phyloP scores from a whole-genome alignment of 1,284 basidiomycete species.

The Coniferiporia sulphurascens region DNA sequence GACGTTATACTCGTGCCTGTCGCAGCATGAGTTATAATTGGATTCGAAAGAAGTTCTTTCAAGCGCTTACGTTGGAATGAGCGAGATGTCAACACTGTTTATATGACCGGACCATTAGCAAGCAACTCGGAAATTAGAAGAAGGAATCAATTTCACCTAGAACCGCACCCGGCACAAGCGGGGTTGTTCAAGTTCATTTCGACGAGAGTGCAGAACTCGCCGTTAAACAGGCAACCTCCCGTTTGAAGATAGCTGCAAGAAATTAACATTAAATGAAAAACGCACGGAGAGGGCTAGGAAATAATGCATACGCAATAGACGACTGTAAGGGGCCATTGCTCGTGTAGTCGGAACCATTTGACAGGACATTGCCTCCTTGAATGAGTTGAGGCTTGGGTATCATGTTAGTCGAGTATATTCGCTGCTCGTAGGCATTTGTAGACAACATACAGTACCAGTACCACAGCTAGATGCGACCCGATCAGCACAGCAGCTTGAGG shows the following conservation, averaged over 20 bases:
- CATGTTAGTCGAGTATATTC: background rate
- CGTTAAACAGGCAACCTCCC: slow-evolving; percentile 36
- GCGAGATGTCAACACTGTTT: slow-evolving; percentile 36
- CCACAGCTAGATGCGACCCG: slow-evolving; percentile 27
- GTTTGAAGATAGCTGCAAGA: slow-evolving; percentile 22
- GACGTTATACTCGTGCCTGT: slow-evolving; percentile 32
- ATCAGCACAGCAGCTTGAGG: background rate
- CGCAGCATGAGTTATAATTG: background rate
- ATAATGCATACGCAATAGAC: slow-evolving; percentile 31
- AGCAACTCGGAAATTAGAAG: background rate
- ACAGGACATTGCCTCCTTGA: slow-evolving; percentile 28
- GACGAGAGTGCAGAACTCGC: slow-evolving; percentile 38
- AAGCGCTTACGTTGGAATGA: slow-evolving; percentile 37
- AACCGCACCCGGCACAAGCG: slow-evolving; percentile 34
- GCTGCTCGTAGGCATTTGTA: background rate
- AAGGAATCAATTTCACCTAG: slow-evolving; percentile 16
- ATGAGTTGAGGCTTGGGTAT: slow-evolving; percentile 30
- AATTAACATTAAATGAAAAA: background rate
- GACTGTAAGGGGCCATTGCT: slow-evolving; percentile 26
- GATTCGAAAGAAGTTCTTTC: background rate
- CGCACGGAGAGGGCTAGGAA: background rate
- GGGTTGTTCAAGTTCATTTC: slow-evolving; percentile 43
- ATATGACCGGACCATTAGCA: background rate
- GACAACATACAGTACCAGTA: slow-evolving; percentile 31
- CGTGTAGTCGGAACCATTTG: slow-evolving; percentile 32